Evolutionary conservation across 768 basidiomycete genomes (phyloP).

Genomic region (Boletus eberwhitei): DNA sequence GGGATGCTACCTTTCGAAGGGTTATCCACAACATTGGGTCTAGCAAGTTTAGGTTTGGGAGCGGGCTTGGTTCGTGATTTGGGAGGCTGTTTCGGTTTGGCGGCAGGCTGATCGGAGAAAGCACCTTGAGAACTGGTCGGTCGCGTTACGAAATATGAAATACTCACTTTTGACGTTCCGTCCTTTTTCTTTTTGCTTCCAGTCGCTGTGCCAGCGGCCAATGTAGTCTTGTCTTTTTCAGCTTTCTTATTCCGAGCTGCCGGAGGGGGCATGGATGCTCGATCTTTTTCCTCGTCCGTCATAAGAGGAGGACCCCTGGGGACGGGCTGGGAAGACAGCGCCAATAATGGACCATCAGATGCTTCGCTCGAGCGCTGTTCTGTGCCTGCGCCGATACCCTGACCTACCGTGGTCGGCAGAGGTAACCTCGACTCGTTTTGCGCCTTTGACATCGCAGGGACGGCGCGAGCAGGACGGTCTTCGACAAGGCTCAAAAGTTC

Average conservation of each 20-base stretch:
- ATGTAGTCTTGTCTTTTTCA: conserved; percentile 21
- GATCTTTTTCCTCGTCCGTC: conserved; percentile 33
- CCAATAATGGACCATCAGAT: background rate
- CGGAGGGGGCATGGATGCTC: conserved; percentile 61
- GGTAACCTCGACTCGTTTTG: conserved; percentile 1
- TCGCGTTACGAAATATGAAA: background rate
- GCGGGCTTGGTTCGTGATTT: conserved; percentile 33
- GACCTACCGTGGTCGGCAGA: background rate
- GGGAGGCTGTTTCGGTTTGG: conserved; percentile 28
- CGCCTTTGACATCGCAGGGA: background rate
- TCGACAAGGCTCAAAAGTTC: conserved; percentile 71
- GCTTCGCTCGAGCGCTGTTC: conserved; percentile 2
- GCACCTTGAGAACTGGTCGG: background rate
- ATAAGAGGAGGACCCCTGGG: conserved; percentile 9
- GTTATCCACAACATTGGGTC: conserved; percentile 9
- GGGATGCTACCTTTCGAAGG: conserved; percentile 18
- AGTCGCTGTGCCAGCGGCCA: background rate
- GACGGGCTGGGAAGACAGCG: conserved; percentile 3
- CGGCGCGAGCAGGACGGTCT: conserved; percentile 32
- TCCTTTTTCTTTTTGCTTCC: conserved; percentile 38
- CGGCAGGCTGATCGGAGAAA: conserved; percentile 11
- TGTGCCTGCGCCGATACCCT: background rate
- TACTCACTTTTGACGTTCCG: conserved; percentile 19
- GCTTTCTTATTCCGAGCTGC: conserved; percentile 23
- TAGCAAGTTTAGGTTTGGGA: conserved; percentile 30